Conservation (phyloP, 495 filamentous ascomycete genomes). For the Penicillium argentinense region DNA sequence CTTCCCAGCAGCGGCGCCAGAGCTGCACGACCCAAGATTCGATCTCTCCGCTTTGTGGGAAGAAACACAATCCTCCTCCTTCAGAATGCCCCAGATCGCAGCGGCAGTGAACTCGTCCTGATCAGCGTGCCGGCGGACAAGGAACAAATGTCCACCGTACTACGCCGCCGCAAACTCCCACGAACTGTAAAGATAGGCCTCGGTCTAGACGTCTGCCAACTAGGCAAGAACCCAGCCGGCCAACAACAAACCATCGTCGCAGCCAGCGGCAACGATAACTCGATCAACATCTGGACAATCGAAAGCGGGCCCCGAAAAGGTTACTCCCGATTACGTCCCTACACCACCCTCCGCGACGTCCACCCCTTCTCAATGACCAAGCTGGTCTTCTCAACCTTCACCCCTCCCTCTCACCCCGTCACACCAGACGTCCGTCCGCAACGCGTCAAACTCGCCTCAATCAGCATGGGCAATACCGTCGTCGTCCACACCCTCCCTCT, state of each 20-base stretch:
- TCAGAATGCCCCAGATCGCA: slow-evolving; percentile 53
- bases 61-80: slow-evolving; percentile 48
- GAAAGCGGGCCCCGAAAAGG: slow-evolving; percentile 54
- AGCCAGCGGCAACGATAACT: slow-evolving; percentile 78
- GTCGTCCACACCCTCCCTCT: slow-evolving; percentile 84
- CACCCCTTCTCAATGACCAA: slow-evolving; percentile 86
- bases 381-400: slow-evolving; percentile 73
- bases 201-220: slow-evolving; percentile 70
- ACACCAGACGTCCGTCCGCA: slow-evolving; percentile 49
- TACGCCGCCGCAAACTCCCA: slow-evolving; percentile 55
- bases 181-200: slow-evolving; percentile 62
- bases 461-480: slow-evolving; percentile 80
- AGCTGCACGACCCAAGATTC: slow-evolving; percentile 48
- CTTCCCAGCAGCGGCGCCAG: slow-evolving; percentile 47
- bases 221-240: slow-evolving; percentile 53
- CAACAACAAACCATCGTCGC: slow-evolving; percentile 78
- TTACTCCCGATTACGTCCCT: slow-evolving; percentile 58
- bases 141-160: slow-evolving; percentile 36
- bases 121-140: slow-evolving; percentile 44
- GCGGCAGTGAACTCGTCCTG: slow-evolving; percentile 70
- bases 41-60: slow-evolving; percentile 74
- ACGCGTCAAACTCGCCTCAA: slow-evolving; percentile 78
- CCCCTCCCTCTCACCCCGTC: slow-evolving; percentile 51
- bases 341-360: slow-evolving; percentile 66
- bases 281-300: slow-evolving; percentile 73